Evolutionary conservation across 495 filamentous ascomycete genomes (phyloP).

Genomic region (Penicillium goetzii): DNA sequence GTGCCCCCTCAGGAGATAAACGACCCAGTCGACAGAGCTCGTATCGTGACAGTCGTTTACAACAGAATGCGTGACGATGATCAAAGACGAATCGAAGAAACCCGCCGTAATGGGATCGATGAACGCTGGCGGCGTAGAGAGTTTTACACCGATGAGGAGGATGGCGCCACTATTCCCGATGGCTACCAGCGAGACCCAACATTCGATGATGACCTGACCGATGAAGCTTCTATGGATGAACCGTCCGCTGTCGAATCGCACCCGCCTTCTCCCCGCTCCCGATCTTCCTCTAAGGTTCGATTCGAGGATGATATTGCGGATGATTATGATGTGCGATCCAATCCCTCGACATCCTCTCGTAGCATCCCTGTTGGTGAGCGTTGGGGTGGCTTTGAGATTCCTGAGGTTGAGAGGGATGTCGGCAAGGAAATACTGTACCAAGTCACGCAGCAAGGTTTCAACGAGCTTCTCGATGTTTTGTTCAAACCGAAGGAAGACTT

Average conservation of each 20-base stretch:
- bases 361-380: conserved; percentile 73
- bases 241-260: conserved; percentile 47
- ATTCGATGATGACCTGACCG: conserved; percentile 44
- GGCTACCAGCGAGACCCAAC: conserved; percentile 68
- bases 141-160: conserved; percentile 83
- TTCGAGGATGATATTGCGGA: conserved; percentile 72
- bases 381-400: conserved; percentile 82
- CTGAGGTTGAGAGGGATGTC: conserved; percentile 77
- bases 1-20: conserved; percentile 46
- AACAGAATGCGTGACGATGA: conserved; percentile 47
- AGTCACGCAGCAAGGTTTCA: conserved; percentile 85
- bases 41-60: conserved; percentile 45
- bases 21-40: conserved; percentile 44
- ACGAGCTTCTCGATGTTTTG: conserved; percentile 84
- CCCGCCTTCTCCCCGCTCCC: conserved; percentile 66
- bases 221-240: conserved; percentile 41
- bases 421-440: conserved; percentile 91
- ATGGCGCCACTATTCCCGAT: conserved; percentile 65
- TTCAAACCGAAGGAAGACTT: conserved; percentile 82
- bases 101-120: conserved; percentile 58
- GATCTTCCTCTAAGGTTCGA: conserved; percentile 82
- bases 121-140: conserved; percentile 74
- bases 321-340: conserved; percentile 75
- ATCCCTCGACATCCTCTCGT: conserved; percentile 77
- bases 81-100: conserved; percentile 42